Base-by-base conservation (phyloP, 2,329 filamentous ascomycete genomes). In the Cladosporium sp. region DNA sequence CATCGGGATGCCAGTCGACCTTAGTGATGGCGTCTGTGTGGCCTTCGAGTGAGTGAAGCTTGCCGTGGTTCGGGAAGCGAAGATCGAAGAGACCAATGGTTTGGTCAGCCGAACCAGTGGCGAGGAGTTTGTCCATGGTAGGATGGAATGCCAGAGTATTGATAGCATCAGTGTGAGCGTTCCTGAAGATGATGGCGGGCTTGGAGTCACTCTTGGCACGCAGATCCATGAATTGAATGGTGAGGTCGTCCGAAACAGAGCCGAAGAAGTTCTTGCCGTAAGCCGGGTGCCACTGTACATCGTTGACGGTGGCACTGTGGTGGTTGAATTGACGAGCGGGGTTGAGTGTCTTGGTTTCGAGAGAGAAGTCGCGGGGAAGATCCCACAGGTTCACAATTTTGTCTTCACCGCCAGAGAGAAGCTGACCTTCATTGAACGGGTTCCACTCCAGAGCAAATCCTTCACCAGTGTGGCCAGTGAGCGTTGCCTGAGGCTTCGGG, bases 81-180 rank as follows among this genome's bases (percentile, higher is more conserved):
- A 99, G 77, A 76, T 99, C 94, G 92, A 94, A 99, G 58, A 99
- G 83, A 11, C 89, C 93, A 62, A 99, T 90, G 0, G 92, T 94
- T 78, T 96, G 96, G 73, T 99, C 94, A 0, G 90, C 92, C 28
- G 93, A 97, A 2, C 91, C 94, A 0, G 94, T 97, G 9, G 92
- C 94, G 39, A 99, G 82, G 38, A 96, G 82, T 37, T 89, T 90
- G 71, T 99, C 93, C n/a, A 88, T 89, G 34, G 87, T 88, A 0
- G 92, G 92, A 70, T 97, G 96, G 78, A 97, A 99, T 0, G 94
- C 88, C 25, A 99, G 80, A n/a, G 91, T 89, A 72, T 99, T 99
- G 74, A 99, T 92, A 17, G 93, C 93, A 73, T 97, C 94, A 8
- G 83, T 83, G 71, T 99, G 95, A 9, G 92, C 92, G 39, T 87